Evolutionary conservation across 1,139 yeast genomes (phyloP), one percentile per base, ranked within the genome.

Genomic region (Suhomyces kunorum): DNA sequence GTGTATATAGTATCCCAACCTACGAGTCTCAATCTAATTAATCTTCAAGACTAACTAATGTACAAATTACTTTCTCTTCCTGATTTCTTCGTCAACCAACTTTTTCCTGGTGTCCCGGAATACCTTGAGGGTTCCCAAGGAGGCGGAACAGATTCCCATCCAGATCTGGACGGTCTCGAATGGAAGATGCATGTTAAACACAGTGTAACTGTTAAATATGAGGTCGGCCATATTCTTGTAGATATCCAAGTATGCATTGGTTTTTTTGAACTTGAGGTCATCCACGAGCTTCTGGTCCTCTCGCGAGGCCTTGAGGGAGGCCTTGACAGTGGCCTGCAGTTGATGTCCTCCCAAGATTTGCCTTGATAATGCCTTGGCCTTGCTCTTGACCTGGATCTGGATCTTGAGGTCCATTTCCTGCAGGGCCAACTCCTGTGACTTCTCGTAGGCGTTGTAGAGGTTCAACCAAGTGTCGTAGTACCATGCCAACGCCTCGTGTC

Each of bases 81-180:
- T 38, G 29, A 44, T 34, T 29, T 54, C 51, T 17, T 49, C 44
- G 36, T 56, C 62, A 23, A 58, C 41, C 44, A 64, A 46, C 28
- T 45, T 55, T 49, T 55, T 58, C 47, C 64, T 67, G 3, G 72
- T 67, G 46, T 71, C 76, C 26, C 77, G 57, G 51, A 59, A 72
- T 24, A 72, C 51, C 53, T 71, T 72, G 36, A 61, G 49, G 6
- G 69, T 61, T 49, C 76, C 68, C 47, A 72, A 59, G 13, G 56
- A 43, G 7, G 74, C 58, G 7, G 78, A 76, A 48, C 64, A 58
- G 27, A 72, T 67, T 7, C 78, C 78, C 70, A 71, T 66, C 77
- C 76, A 72, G 18, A 71, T 71, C 49, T 72, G 78, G 33, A 69
- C 50, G 31, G 77, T 71, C 26, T 59, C 64, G 51, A 72, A 72